Base-by-base conservation (phyloP, 2,329 filamentous ascomycete genomes). In the Aspergillus sp. region DNA sequence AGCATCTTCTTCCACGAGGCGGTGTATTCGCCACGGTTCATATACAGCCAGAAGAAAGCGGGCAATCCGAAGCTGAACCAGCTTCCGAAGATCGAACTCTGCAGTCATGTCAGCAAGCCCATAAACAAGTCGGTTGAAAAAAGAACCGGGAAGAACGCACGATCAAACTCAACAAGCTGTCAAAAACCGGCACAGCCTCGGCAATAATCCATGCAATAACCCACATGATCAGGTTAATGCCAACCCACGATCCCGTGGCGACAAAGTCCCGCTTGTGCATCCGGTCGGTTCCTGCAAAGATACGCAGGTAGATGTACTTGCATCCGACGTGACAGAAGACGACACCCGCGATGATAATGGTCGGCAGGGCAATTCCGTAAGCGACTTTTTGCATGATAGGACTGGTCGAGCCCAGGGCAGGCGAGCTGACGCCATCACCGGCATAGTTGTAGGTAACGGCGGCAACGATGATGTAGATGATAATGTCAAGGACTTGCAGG, bases 111-210 rank as follows among this genome's bases (percentile, higher is more conserved):
- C 5, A 44, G 42, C 17, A 20, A 44, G 35, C 10, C 9, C 10
- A 12, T 15, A 7, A 19, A 17, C n/a, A 7, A 35, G 3, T 12
- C 4, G 13, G 13, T 20, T 12, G 13, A 10, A n/a, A 5, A 30
- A 30, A 41, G 39, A 42, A 13, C 10, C 3, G 41, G 20, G 20
- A 10, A n/a, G 17, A 37, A 47, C 53, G n/a, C 61, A 64, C 53
- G 56, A 86, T 78, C 30, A 87, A 65, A 7, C 79, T 80, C 35
- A 87, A 67, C 15, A 88, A 67, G 43, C 80, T 74, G 58, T 80
- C 79, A 69, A 87, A 88, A 45, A 80, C 77, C 1, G 84, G 84
- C 4, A 88, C 81, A 0, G 80, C 79, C 64, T 84, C 80, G 5
- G 84, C 82, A 48, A 88, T 81, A 47, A 86, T 59, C 73, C 80